These are phyloP conservation scores for Cutaneotrichosporon mucoides DNA, from an alignment of 1,284 basidiomycete species.

Conservation along the genomic window DNA sequence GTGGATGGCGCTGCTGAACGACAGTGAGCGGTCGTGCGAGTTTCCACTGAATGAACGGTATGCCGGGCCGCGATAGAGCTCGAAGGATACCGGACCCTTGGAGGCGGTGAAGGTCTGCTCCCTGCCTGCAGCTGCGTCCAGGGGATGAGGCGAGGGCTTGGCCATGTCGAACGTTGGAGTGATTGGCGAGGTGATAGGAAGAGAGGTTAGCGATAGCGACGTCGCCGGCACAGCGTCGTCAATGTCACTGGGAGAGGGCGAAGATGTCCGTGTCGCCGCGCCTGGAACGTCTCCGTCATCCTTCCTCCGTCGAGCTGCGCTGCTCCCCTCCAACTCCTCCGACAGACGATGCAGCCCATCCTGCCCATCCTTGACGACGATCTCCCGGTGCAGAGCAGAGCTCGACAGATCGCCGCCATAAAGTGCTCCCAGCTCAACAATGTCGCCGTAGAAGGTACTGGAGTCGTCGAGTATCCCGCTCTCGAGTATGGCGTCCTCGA, in stretches of 20 bases:
- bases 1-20: no score
- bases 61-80: background rate
- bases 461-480: background rate
- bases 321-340: background rate
- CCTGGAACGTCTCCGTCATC: no score
- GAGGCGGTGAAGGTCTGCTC: background rate
- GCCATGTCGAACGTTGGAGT: background rate
- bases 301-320: no score
- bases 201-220: background rate
- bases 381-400: background rate
- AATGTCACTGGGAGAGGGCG: background rate
- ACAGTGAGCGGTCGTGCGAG: no score
- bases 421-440: background rate
- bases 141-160: background rate
- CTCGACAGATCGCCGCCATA: background rate
- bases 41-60: no score
- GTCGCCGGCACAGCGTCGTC: background rate
- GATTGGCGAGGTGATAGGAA: background rate
- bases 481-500: background rate
- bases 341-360: background rate
- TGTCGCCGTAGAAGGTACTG: background rate
- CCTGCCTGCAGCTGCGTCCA: background rate
- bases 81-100: background rate
- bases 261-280: background rate
- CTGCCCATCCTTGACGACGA: background rate